Evolutionary conservation across 2,329 filamentous ascomycete species (phyloP), one percentile per base, ranked within the genome.

Genomic region (Paecilomyces variotii): DNA sequence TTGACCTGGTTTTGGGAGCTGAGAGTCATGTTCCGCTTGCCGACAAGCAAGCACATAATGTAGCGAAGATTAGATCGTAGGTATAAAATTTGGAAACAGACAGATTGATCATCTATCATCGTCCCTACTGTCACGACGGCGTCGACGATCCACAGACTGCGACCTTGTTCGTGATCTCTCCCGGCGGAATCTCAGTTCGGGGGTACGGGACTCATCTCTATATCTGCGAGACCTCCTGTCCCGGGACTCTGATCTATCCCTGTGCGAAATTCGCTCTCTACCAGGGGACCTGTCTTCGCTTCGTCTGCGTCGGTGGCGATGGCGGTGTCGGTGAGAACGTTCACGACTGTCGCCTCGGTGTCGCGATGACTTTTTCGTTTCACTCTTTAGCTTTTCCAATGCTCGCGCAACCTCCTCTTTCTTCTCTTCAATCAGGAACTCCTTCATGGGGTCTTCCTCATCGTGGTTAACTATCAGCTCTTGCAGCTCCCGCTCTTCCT

Each of bases 401-500:
- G 90, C 92, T 59, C 84, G 82, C 57, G 88, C 85, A 11, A 96
- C 84, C 71, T 96, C 90, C 70, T 91, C 90, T 74, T 89, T 91
- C 82, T 97, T 97, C 75, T 96, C 89, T 63, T 93, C 84, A 56
- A 97, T 86, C 63, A 97, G 72, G 67, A 90, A 97, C 39, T 85
- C 86, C 75, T 96, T 97, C 94, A 99, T 99, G 0, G 94, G 94
- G 72, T 99, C 94, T 61, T 97, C 93, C 26, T 97, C 92, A 64
- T 97, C 94, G 63, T 95, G 88, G 14, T 93, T 87, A 32, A 83
- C 78, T 56, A 95, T 85, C 58, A 97, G 73, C 52, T 85, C 82
- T 55, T 85, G 84, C 55, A 97, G 76, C 71, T 97, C 92, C 57
- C 80, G 78, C 76, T 97, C 92, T 70, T 97, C 92, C 61, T 85